Evolutionary conservation across 2,329 filamentous ascomycete genomes (phyloP), one percentile per base, ranked within the genome.

Genomic region (Phialophora tarda): DNA sequence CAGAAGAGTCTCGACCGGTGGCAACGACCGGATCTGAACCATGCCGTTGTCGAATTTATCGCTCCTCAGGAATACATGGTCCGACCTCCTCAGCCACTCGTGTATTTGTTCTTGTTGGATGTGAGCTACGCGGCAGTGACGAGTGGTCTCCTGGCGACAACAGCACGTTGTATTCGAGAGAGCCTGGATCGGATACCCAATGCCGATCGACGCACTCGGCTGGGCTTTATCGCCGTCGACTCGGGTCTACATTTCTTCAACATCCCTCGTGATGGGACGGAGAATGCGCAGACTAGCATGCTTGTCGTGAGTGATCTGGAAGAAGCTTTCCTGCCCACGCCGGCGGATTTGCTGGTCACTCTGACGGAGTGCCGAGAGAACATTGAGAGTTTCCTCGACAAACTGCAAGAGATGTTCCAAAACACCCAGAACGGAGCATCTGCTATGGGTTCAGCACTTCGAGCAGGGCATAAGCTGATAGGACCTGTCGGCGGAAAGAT

Each of bases 11-110:
- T 96, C 59, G 94, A 99, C 77, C 85, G 95, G 76, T 96, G 95
- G 91, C 89, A 96, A 78, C 86, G 95, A 73, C 86, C 92, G 47
- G 95, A 99, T 77, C 84, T 99, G 68, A 99, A 99, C 81, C 90
- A 97, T 77, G 87, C 93, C n/a, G 93, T 98, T 41, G 93, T 97
- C 67, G 95, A 99, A 76, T 99, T 97, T 76, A 91, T 99, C 72
- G 95, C 95, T 12, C 95, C 95, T 1, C 95, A 99, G 79, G 95
- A 99, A 80, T 99, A 99, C 81, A 99, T 99, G 95, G 95, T 99
- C 41, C 91, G 95, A 68, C 93, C 95, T 64, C 95, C 95, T 53
- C 94, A 97, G 79, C 95, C 95, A 47, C 84, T 98, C 47, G 94
- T 97, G 47, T 98, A 98, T 77, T 86, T 97, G 14, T 98, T 98